Evolutionary conservation across 495 filamentous ascomycete species (phyloP).

Genomic region (Oidiodendron maius): DNA sequence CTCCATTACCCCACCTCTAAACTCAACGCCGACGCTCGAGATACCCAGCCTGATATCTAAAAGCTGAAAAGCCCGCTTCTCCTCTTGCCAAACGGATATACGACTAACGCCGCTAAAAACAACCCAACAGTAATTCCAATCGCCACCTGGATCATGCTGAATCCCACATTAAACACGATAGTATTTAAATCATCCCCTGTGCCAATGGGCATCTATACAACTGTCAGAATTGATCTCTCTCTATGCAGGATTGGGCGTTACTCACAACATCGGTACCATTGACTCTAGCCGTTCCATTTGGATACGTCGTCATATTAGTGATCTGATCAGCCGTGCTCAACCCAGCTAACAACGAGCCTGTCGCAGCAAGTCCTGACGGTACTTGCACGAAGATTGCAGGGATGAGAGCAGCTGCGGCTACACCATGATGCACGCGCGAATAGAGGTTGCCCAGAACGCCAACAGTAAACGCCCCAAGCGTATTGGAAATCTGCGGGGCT

Average conservation of each 20-base stretch:
- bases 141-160: conserved; percentile 84
- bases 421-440: conserved; percentile 72
- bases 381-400: conserved; percentile 95
- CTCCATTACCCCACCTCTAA: not conserved
- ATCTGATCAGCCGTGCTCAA: conserved; percentile 80
- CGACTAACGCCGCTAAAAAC: conserved; percentile 76
- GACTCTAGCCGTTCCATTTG: conserved; percentile 16
- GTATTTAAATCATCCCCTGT: conserved; percentile 39
- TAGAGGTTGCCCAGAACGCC: conserved; percentile 86
- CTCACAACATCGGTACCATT: conserved; percentile 16
- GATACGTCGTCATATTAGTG: conserved; percentile 35
- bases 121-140: conserved; percentile 90
- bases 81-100: conserved; percentile 90
- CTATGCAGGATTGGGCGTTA: not conserved
- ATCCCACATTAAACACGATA: conserved; percentile 79
- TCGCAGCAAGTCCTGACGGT: conserved; percentile 80
- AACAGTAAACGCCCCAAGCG: conserved; percentile 79
- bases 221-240: conserved; percentile 3
- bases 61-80: conserved; percentile 88
- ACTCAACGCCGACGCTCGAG: not conserved
- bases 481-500: conserved; percentile 78
- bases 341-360: conserved; percentile 77
- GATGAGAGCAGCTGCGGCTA: conserved; percentile 83
- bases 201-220: conserved; percentile 11
- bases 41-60: conserved; percentile 31